Evolutionary conservation across 345 rosid species (phyloP), one percentile per base, ranked within the genome.

Genomic region (Mangifera indica): DNA sequence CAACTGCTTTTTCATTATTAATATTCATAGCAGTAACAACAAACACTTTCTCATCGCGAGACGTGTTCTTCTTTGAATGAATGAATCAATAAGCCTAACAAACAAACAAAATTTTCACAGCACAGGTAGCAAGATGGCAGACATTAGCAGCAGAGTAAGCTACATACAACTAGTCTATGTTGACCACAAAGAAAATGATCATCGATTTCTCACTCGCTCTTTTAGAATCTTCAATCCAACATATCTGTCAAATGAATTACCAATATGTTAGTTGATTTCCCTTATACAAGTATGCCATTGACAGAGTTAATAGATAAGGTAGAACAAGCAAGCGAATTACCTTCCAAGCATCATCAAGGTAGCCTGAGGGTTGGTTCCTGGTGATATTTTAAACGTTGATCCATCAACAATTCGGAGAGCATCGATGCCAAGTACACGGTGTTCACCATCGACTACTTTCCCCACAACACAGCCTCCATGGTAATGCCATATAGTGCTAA

Each of bases 331-430:
- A 45, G 26, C 42, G 8, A 7, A 37, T 69, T 73, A 87, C 97
- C 95, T 89, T 46, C 97, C 97, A 56, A 94, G 89, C 98, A 92
- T 94, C 97, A 94, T 90, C 75, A 94, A 57, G 24, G 95, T 92
- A 12, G 98, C 98, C 78, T 94, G 98, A 48, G 98, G 98, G 75
- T 94, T 94, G 57, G 98, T 94, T 52, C 98, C 97, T 0, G 97
- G 97, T 8, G 97, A 94, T 64, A 87, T 66, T 21, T 66, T 71
- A 52, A 90, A 86, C 0, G 89, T 88, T 15, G 97, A 92, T 29
- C 97, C 98, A 78, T 94, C 98, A 6, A 92, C 93, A 3, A 94
- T 81, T 65, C 98, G 76, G 14, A 94, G 89, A 15, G 81, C 78
- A 26, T 61, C 73, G 24, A 89, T 37, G 9, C 97, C 97, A 5